These are phyloP conservation scores for Cucurbita ficifolia DNA, from an alignment of 306 rosid genomes.

Conservation along the genomic window DNA sequence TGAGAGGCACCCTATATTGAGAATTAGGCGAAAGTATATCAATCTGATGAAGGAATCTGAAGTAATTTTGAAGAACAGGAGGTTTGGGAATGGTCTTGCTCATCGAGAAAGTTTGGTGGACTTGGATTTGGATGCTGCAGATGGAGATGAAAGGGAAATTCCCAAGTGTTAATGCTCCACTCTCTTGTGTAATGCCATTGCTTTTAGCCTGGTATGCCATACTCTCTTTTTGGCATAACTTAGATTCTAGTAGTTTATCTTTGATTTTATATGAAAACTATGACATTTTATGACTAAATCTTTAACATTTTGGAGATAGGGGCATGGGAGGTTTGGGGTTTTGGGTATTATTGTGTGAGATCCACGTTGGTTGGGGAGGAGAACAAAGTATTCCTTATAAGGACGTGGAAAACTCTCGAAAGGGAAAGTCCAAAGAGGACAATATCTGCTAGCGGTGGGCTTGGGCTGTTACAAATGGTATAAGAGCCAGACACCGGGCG, in stretches of 20 bases:
- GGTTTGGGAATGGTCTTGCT: constrained; percentile 27
- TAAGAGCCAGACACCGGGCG: too few relatives aligned
- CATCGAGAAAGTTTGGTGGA: constrained; percentile 8
- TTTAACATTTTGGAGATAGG: not conserved
- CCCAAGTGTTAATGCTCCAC: constrained; percentile 6
- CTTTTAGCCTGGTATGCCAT: not conserved
- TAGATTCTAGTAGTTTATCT: not conserved
- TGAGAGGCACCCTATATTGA: constrained; percentile 50
- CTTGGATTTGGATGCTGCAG: constrained; percentile 26
- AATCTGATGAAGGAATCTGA: constrained; percentile 50
- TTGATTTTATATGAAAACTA: not conserved
- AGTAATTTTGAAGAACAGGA: constrained; percentile 40
- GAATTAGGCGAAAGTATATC: constrained; percentile 57
- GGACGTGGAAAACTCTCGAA: too few relatives aligned
- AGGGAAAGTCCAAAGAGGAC: too few relatives aligned
- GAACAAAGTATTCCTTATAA: too few relatives aligned
- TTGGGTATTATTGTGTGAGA: too few relatives aligned
- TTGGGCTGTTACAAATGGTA: too few relatives aligned
- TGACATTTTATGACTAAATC: not conserved
- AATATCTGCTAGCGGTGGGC: too few relatives aligned
- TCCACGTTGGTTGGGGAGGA: too few relatives aligned
- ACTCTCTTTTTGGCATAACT: not conserved
- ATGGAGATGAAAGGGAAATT: constrained; percentile 22
- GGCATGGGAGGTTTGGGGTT: not conserved
- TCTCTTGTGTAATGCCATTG: not conserved